Percentiles rank a stretch among this genome's conserved stretches.
Conservation (phyloP, 129 eudicot genomes). For the Erigeron canadensis region DNA sequence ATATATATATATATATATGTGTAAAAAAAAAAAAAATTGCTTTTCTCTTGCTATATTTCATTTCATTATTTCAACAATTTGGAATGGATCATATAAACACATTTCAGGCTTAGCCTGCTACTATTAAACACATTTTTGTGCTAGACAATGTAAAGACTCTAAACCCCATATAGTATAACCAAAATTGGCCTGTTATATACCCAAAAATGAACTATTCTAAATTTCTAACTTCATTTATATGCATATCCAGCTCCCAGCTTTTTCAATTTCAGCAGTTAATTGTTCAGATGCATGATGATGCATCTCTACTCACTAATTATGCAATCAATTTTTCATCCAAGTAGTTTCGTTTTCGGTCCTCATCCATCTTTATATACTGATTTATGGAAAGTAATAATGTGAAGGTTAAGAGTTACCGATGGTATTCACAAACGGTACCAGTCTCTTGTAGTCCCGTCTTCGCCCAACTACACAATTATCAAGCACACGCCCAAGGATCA, state of each 20-base stretch:
- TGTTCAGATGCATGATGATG: neutral
- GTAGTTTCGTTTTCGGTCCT: neutral
- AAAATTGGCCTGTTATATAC: slow-evolving; percentile 1
- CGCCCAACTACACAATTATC: slow-evolving; percentile 79
- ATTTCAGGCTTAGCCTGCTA: too few relatives aligned
- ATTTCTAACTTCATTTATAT: neutral
- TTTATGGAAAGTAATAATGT: neutral
- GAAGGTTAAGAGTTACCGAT: slow-evolving; percentile 47
- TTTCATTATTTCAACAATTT: too few relatives aligned
- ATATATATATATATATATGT: too few relatives aligned
- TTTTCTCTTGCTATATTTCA: too few relatives aligned
- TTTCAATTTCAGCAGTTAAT: too few relatives aligned
- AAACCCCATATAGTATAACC: neutral
- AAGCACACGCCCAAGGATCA: slow-evolving; percentile 84
- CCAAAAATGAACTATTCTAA: neutral
- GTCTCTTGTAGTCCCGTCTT: slow-evolving; percentile 71
- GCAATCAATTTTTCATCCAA: neutral
- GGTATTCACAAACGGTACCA: slow-evolving; percentile 77
- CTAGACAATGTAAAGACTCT: neutral
- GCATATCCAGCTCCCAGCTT: neutral
- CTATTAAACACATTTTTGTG: neutral
- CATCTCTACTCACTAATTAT: neutral
- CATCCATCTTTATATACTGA: neutral
- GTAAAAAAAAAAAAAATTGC: too few relatives aligned
- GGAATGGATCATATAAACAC: neutral